phyloP scores from a whole-genome alignment of 768 basidiomycete species.

The Leccinum olivaceopallidum region DNA sequence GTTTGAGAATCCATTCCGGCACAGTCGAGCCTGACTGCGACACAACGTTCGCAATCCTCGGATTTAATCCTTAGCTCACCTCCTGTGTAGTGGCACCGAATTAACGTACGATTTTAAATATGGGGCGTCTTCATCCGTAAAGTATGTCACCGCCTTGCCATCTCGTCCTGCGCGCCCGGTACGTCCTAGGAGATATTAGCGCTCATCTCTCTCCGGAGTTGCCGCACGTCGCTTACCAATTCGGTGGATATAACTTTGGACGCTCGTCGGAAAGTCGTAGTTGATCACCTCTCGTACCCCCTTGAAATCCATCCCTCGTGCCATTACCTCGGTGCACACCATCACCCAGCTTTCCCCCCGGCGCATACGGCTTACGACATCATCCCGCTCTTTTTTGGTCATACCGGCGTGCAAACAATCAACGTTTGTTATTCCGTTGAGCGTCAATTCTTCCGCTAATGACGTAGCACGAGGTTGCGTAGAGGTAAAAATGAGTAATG shows the following conservation, averaged over 20 bases:
- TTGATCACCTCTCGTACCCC: constrained; percentile 94
- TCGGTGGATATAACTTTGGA: constrained; percentile 94
- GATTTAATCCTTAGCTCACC: constrained; percentile 9
- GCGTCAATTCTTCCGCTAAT: constrained; percentile 75
- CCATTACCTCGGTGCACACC: constrained; percentile 97
- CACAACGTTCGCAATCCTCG: constrained; percentile 93
- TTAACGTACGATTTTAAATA: constrained; percentile 82
- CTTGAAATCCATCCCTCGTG: constrained; percentile 97
- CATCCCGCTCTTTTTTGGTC: constrained; percentile 84
- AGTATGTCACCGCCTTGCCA: constrained; percentile 94
- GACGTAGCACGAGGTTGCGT: constrained; percentile 84
- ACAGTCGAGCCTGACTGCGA: constrained; percentile 88
- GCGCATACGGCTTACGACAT: constrained; percentile 82
- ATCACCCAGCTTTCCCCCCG: constrained; percentile 92
- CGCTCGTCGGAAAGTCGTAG: constrained; percentile 94
- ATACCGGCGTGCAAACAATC: constrained; percentile 92
- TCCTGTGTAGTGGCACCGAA: not conserved
- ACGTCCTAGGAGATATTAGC: constrained; percentile 55
- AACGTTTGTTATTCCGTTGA: constrained; percentile 78
- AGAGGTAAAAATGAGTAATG: constrained; percentile 88
- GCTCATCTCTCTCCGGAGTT: not conserved
- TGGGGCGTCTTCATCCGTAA: constrained; percentile 90
- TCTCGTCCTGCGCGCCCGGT: constrained; percentile 93
- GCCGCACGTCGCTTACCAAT: constrained; percentile 57
- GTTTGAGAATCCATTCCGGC: constrained; percentile 92